A percentile compares a stretch with the other conserved stretches of the same genome.
Conservation (phyloP, 2,329 filamentous ascomycete species). For the Fusarium compactum region DNA sequence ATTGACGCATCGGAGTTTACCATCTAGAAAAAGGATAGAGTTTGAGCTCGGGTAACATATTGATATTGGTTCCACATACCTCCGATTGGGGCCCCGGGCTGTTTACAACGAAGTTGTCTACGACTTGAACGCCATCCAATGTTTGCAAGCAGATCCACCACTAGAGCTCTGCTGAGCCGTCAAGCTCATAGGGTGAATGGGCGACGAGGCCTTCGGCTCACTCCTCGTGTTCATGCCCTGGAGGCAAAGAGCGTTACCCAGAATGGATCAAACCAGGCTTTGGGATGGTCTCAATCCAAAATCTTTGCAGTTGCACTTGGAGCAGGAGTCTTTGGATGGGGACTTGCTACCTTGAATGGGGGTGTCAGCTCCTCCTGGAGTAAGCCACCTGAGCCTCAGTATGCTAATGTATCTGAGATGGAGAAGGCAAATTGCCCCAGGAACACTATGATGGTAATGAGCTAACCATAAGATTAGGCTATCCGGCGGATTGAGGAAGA, state of each 20-base stretch:
- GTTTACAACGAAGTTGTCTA: neutral
- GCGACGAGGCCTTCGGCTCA: conserved; percentile 31
- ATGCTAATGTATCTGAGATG: conserved; percentile 60
- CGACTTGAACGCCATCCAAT: conserved; percentile 10
- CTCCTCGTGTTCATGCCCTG: conserved; percentile 15
- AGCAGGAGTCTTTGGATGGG: conserved; percentile 58
- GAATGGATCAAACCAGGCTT: conserved; percentile 11
- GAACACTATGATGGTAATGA: neutral
- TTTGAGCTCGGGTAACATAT: conserved; percentile 20
- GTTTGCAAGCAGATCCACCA: conserved; percentile 34
- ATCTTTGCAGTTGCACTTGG: conserved; percentile 55
- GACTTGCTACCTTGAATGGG: conserved; percentile 50
- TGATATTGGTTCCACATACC: conserved; percentile 23
- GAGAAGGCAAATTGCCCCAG: conserved; percentile 50
- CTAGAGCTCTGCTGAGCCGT: conserved; percentile 37
- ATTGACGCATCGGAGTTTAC: neutral
- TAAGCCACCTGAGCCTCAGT: conserved; percentile 47
- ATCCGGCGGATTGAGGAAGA: conserved; percentile 66
- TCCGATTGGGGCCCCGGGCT: conserved; percentile 10
- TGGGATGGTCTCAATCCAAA: conserved; percentile 48
- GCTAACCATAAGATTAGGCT: conserved; percentile 56
- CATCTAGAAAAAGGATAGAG: conserved; percentile 7
- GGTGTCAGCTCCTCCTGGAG: conserved; percentile 29
- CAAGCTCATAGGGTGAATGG: conserved; percentile 19
- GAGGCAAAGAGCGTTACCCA: conserved; percentile 15